Evolutionary conservation across 805 yeast species (phyloP), one percentile per base, ranked within the genome.

Genomic region (Ogataea allantospora): DNA sequence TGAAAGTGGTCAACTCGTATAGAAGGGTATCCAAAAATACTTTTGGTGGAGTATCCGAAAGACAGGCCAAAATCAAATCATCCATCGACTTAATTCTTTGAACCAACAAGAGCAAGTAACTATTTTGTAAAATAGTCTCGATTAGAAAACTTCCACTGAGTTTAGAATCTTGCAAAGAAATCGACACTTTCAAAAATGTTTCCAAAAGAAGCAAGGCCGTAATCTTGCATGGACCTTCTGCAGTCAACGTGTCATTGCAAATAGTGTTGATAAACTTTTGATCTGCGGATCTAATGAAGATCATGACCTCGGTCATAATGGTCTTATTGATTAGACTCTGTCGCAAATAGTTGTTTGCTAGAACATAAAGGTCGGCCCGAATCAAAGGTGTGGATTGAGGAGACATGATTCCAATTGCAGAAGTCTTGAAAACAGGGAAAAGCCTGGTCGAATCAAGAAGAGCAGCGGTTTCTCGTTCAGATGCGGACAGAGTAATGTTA

Each of bases 201-300:
- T 88, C 95, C 45, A 93, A 59, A 10, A 89, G 65, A n/a, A 88
- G 56, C 10, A 89, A 66, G 2, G 95, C 80, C 0, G 91, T 79
- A 8, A 88, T 73, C 48, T 93, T 73, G 6, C 83, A 73, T 1
- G 83, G 66, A 1, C 91, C 93, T 49, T 84, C 93, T 3, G 89
- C 88, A 37, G 78, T 70, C 11, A 87, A 74, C 0, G 93, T 80
- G 63, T 93, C 98, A 43, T 77, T 78, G 54, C 87, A 81, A 21
- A 88, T 70, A 2, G 75, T 69, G 13, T 77, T 80, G 18, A 87
- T 67, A 35, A 88, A 62, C 45, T 75, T 72, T 12, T 57, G 53
- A 41, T 82, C 95, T 22, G 78, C 72, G 3, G 82, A 70, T 40
- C 76, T 72, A 30, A 88, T 62, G 17, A 75, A 71, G n/a, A 69